A percentile compares a stretch with the other conserved stretches of the same genome.
phyloP scores from a whole-genome alignment of 2,329 filamentous ascomycete species.

The Bipolaris gigantea region DNA sequence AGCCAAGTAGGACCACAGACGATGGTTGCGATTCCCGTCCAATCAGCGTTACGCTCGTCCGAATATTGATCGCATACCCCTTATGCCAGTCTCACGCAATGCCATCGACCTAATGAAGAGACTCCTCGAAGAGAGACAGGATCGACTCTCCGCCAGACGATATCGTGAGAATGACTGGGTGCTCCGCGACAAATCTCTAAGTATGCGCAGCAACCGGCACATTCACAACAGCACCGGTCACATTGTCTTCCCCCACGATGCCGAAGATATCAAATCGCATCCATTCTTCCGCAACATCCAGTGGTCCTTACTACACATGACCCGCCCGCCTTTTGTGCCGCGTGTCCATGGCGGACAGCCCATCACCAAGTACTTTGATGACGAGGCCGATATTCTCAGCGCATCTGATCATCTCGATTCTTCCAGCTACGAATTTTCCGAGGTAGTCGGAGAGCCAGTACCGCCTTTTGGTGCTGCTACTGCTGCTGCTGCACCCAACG shows the following conservation, averaged over 20 bases:
- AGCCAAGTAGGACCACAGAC: slow-evolving; percentile 64
- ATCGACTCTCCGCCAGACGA: slow-evolving; percentile 72
- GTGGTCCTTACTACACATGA: slow-evolving; percentile 74
- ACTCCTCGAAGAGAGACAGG: slow-evolving; percentile 73
- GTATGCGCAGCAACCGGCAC: slow-evolving; percentile 31
- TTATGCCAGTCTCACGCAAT: slow-evolving; percentile 62
- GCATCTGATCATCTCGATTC: slow-evolving; percentile 42
- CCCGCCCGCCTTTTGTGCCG: slow-evolving; percentile 78
- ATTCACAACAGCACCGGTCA: slow-evolving; percentile 50
- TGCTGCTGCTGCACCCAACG: not conserved
- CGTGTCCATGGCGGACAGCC: slow-evolving; percentile 58
- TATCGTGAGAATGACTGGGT: slow-evolving; percentile 69
- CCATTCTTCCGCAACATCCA: slow-evolving; percentile 79
- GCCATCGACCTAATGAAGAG: slow-evolving; percentile 76
- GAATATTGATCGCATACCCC: slow-evolving; percentile 48
- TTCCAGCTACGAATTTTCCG: slow-evolving; percentile 30
- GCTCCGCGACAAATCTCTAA: slow-evolving; percentile 28
- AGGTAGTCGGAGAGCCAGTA: not conserved
- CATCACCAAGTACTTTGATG: slow-evolving; percentile 84
- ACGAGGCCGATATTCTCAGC: slow-evolving; percentile 67
- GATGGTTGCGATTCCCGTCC: slow-evolving; percentile 70
- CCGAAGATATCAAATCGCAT: slow-evolving; percentile 85
- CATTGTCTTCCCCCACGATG: slow-evolving; percentile 81
- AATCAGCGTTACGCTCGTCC: slow-evolving; percentile 56
- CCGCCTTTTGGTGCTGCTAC: not conserved